Percentiles rank a stretch among this genome's conserved stretches.
Evolutionary conservation across 495 filamentous ascomycete species (phyloP).

Genomic region (Bacidia gigantensis): DNA sequence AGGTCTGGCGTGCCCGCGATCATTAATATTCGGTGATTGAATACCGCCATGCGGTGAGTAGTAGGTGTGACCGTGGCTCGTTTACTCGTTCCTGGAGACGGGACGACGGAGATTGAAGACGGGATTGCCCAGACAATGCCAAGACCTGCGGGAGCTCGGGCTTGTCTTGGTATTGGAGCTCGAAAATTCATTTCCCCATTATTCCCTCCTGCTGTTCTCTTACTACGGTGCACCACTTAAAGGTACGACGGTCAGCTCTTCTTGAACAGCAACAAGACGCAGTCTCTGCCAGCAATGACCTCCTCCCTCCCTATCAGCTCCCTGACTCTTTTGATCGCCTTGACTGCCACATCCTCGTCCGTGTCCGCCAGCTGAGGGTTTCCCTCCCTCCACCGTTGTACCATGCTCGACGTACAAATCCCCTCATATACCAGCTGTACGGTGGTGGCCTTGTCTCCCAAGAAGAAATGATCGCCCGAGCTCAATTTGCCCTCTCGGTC

Average conservation of each 20-base stretch:
- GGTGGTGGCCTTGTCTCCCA: conserved; percentile 11
- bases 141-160: too few species aligned
- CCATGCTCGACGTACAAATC: conserved; percentile 28
- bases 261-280: conserved; percentile 18
- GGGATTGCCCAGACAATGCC: too few species aligned
- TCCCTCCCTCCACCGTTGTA: conserved; percentile 37
- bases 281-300: conserved; percentile 12
- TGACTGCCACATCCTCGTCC: conserved; percentile 18
- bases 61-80: too few species aligned
- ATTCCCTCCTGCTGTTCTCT: too few species aligned
- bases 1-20: too few species aligned
- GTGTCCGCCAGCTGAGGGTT: conserved; percentile 25
- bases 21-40: too few species aligned
- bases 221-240: too few species aligned
- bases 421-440: conserved; percentile 26
- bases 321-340: conserved; percentile 11
- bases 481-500: conserved; percentile 21
- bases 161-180: too few species aligned
- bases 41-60: too few species aligned
- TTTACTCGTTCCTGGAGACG: too few species aligned
- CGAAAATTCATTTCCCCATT: too few species aligned
- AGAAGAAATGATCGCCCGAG: conserved; percentile 18
- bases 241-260: conserved; percentile 13
- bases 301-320: conserved; percentile 8
- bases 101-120: too few species aligned